Conservation (phyloP, 2,329 filamentous ascomycete genomes). For the Paracorniculantispora psalliotae region DNA sequence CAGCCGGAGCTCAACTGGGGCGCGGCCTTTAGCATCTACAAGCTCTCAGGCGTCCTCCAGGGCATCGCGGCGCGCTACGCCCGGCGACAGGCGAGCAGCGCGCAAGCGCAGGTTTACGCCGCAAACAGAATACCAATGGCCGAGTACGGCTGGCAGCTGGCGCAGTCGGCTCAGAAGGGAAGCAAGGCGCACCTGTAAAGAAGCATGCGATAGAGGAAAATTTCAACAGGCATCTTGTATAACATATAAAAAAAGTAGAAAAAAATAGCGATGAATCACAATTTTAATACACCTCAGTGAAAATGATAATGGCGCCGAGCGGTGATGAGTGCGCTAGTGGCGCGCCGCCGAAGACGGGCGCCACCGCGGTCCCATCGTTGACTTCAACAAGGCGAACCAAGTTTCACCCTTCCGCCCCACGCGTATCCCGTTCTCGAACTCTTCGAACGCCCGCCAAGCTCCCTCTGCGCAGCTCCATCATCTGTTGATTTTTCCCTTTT, state of each 20-base stretch:
- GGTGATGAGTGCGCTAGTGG: background rate
- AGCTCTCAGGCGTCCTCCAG: conserved; percentile 63
- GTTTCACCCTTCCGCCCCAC: conserved; percentile 4
- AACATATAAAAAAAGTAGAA: background rate
- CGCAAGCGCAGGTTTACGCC: conserved; percentile 69
- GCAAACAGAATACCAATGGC: conserved; percentile 66
- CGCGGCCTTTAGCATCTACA: conserved; percentile 57
- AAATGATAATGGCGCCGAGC: background rate
- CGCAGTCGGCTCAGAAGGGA: conserved; percentile 40
- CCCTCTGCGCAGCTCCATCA: background rate
- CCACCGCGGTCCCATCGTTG: conserved; percentile 13
- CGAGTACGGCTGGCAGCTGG: conserved; percentile 71
- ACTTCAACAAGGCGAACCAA: background rate
- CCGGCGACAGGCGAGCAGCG: conserved; percentile 81
- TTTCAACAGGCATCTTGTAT: background rate
- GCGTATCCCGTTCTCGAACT: background rate
- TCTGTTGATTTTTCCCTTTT: background rate
- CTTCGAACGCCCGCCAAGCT: background rate
- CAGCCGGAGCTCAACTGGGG: conserved; percentile 55
- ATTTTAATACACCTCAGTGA: conserved; percentile 11
- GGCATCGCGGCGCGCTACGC: conserved; percentile 90
- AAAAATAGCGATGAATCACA: background rate
- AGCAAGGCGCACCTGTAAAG: conserved; percentile 24
- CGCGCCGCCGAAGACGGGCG: background rate
- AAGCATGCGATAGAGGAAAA: background rate